Evolutionary conservation across 306 rosid genomes (phyloP).

Genomic region (Cucumis sativus): Cucumber_9930_V3 NC_026657.2:3015501-3016000

Average conservation of each 20-base stretch:
- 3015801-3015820: conserved; percentile 67
- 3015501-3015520: conserved; percentile 22
- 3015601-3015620: conserved; percentile 31
- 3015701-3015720: conserved; percentile 46
- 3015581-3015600: conserved; percentile 89
- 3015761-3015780: conserved; percentile 43
- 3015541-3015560: conserved; percentile 67
- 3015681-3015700: conserved; percentile 71
- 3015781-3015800: conserved; percentile 57
- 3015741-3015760: conserved; percentile 42
- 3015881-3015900: conserved; percentile 35
- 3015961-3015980: conserved; percentile 49
- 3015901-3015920: conserved; percentile 34
- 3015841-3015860: conserved; percentile 28
- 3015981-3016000: conserved; percentile 19
- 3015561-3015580: conserved; percentile 63
- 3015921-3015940: conserved; percentile 58
- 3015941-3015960: conserved; percentile 37
- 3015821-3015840: conserved; percentile 35
- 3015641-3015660: conserved; percentile 49
- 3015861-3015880: conserved; percentile 45
- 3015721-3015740: conserved; percentile 48
- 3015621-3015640: conserved; percentile 48
- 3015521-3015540: conserved; percentile 83
- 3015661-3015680: conserved; percentile 86